Evolutionary conservation across 2,329 filamentous ascomycete species (phyloP), one percentile per base, ranked within the genome.

Genomic region (Colletotrichum abscissum): DNA sequence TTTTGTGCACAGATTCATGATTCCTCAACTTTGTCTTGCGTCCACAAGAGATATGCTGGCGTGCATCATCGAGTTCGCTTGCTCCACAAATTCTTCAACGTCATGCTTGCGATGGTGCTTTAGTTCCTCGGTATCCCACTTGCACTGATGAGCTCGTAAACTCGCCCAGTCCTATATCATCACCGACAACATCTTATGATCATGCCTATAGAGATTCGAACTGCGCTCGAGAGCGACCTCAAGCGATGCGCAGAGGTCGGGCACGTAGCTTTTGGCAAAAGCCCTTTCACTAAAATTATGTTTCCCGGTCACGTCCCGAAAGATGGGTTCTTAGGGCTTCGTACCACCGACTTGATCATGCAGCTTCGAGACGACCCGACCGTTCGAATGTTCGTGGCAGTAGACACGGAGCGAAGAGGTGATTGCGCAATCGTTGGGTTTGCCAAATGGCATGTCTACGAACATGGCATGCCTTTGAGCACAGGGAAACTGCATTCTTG

Each of bases 361-460:
- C 59, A 75, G 7, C 46, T 73, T 35, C 54, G 60, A 22, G 67
- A 64, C 9, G 70, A 73, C 14, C 68, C 63, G 12, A 49, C 49
- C 14, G 22, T 16, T 19, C 66, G 54, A 4, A 38, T 72, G 33
- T 42, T 73, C 22, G 62, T 63, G 12, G 70, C 59, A 5, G 60
- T 63, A n/a, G 68, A 76, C 62, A 67, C 68, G 1, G 68, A 71
- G 3, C 11, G 42, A 46, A 42, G 33, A 5, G 66, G 67, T 16
- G 63, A 75, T 22, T 76, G 79, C 2, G 76, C 76, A 64, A 79
- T 78, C 63, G 69, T 84, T 55, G 78, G 80, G 11, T 84, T 83
- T 64, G 75, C 79, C 38, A 79, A 79, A 76, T 84, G 82, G 79
- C 80, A 80, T 59, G 75, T 84, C 8, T 83, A 79, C 77, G 74